These are phyloP conservation scores for Juncus effusus DNA, from an alignment of 176 grass and related monocot genomes.

Conservation along the genomic window DNA sequence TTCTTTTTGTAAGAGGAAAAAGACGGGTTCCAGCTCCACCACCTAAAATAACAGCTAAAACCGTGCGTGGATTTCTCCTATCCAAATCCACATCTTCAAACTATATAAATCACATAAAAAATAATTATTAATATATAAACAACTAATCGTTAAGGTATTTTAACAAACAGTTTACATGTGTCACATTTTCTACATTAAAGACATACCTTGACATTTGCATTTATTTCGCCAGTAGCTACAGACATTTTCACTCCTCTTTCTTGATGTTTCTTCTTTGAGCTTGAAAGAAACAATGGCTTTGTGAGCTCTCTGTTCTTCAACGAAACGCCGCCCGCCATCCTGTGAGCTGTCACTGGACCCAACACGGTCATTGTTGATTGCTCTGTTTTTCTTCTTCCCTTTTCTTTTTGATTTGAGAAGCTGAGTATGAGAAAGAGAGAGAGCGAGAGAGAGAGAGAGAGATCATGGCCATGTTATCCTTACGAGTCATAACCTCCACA, in stretches of 20 bases:
- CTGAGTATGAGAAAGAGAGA: too few species aligned
- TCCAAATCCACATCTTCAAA: conserved; percentile 41
- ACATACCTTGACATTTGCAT: conserved; percentile 33
- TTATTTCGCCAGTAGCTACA: conserved; percentile 36
- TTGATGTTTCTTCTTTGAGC: conserved; percentile 3
- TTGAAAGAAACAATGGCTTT: not conserved
- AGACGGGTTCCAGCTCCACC: conserved; percentile 81
- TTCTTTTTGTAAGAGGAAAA: conserved; percentile 80
- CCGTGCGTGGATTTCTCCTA: conserved; percentile 46
- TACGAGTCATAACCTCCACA: too few species aligned
- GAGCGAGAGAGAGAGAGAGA: too few species aligned
- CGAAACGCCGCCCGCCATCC: conserved; percentile 14
- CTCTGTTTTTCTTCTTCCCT: too few species aligned
- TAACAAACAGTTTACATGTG: too few species aligned
- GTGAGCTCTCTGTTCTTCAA: conserved; percentile 6
- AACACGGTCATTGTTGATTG: conserved; percentile 29
- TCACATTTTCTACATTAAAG: too few species aligned
- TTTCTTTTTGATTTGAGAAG: too few species aligned
- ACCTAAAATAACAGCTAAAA: conserved; percentile 84
- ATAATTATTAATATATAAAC: not conserved
- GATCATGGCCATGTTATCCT: too few species aligned
- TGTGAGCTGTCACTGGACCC: conserved; percentile 26
- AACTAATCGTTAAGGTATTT: too few species aligned
- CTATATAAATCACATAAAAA: conserved; percentile 26
- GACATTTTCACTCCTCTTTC: conserved; percentile 38